These are phyloP conservation scores for Thraustochytrium aureum DNA, from an alignment of 352 stramenopile species.

Conservation along the genomic window DNA sequence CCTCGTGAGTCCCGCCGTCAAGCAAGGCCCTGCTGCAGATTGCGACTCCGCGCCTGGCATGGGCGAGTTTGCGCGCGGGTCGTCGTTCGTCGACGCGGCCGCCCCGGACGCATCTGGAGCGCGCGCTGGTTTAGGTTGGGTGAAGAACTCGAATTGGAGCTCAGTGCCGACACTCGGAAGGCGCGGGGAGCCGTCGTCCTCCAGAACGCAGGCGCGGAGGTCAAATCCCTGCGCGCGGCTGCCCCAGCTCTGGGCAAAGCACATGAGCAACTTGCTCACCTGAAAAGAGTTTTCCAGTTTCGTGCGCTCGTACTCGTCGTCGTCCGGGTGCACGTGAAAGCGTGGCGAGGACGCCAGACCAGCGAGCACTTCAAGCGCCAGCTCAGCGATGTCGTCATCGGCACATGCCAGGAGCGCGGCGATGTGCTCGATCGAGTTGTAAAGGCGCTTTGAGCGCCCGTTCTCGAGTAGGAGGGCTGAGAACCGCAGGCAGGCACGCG, in stretches of 20 bases:
- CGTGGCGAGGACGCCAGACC: not conserved
- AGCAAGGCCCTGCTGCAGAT: not conserved
- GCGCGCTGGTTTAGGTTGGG: too few species aligned
- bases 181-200: not conserved
- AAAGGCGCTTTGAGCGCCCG: slow-evolving; percentile 2
- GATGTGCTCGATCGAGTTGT: slow-evolving; percentile 5
- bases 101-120: too few species aligned
- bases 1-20: not conserved
- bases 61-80: not conserved
- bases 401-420: slow-evolving; percentile 1
- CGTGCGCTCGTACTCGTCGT: not conserved
- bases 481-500: slow-evolving; percentile 26
- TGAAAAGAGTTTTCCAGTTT: not conserved
- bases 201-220: slow-evolving; percentile 17
- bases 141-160: slow-evolving; percentile 47
- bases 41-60: not conserved
- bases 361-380: slow-evolving; percentile 4
- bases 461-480: slow-evolving; percentile 5
- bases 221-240: slow-evolving; percentile 38
- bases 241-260: slow-evolving; percentile 41
- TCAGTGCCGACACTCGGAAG: not conserved
- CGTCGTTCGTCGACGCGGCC: too few species aligned
- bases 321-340: not conserved
- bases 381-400: not conserved
- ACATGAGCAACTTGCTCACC: slow-evolving; percentile 26